Conservation (phyloP, 2,329 filamentous ascomycete species). For the Alternaria angustiovoidea region DNA sequence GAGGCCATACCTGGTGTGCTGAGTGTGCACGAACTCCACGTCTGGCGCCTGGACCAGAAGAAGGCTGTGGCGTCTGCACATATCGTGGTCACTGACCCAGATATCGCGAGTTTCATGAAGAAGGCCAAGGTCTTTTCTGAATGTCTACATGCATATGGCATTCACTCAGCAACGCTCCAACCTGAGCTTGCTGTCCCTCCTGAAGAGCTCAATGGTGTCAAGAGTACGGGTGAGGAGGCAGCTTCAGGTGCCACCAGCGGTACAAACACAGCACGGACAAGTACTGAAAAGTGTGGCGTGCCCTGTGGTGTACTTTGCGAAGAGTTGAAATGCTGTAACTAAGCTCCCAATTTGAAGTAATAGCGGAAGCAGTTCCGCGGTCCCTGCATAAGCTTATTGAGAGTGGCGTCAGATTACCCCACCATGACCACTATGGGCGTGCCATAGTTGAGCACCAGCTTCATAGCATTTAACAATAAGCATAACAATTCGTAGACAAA, state of each 20-base stretch:
- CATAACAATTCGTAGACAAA: background rate
- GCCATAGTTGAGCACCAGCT: background rate
- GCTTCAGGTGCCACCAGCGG: constrained; percentile 16
- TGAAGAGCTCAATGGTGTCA: background rate
- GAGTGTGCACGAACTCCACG: constrained; percentile 75
- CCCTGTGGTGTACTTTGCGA: constrained; percentile 62
- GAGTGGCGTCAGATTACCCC: constrained; percentile 15
- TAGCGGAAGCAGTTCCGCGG: constrained; percentile 10
- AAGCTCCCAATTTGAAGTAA: background rate
- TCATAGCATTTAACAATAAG: background rate
- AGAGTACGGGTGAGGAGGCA: constrained; percentile 5
- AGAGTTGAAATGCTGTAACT: constrained; percentile 57
- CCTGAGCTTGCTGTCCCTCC: constrained; percentile 60
- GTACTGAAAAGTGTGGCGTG: constrained; percentile 58
- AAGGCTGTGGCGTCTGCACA: constrained; percentile 76
- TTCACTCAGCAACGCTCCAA: constrained; percentile 76
- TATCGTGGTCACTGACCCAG: constrained; percentile 67
- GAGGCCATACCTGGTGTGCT: constrained; percentile 72
- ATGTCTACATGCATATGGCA: constrained; percentile 76
- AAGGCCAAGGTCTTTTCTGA: constrained; percentile 70
- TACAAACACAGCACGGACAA: constrained; percentile 31
- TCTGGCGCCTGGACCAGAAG: constrained; percentile 76
- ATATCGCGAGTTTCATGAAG: constrained; percentile 66
- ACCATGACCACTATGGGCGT: background rate
- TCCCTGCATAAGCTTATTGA: constrained; percentile 13